Conservation (phyloP, 2,329 filamentous ascomycete genomes). For the Fusarium sp. region DNA sequence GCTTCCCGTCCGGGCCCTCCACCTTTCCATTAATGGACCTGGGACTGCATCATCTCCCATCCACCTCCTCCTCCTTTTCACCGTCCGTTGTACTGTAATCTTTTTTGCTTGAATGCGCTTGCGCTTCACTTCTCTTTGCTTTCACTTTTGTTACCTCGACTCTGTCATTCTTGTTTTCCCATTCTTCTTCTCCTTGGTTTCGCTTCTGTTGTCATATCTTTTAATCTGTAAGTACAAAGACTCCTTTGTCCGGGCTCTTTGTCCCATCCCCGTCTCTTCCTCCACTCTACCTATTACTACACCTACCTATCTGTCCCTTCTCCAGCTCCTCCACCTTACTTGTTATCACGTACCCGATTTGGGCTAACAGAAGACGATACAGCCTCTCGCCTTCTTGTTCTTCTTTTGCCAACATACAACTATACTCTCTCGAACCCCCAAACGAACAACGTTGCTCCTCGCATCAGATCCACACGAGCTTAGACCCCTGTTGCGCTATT, state of each 20-base stretch:
- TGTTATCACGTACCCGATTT: constrained; percentile 7
- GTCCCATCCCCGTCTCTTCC: constrained; percentile 17
- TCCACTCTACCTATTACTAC: constrained; percentile 33
- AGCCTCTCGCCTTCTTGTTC: constrained; percentile 39
- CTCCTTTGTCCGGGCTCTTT: constrained; percentile 29
- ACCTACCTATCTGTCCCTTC: constrained; percentile 35
- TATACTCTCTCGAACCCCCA: constrained; percentile 13
- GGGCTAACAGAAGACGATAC: constrained; percentile 36
- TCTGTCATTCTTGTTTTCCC: constrained; percentile 29
- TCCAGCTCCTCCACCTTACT: constrained; percentile 34
- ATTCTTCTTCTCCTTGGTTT: constrained; percentile 20
- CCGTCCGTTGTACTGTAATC: constrained; percentile 25
- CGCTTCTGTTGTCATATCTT: constrained; percentile 30
- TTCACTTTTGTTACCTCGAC: constrained; percentile 38
- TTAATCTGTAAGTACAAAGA: constrained; percentile 41
- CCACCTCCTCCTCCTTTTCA: constrained; percentile 39
- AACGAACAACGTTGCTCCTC: constrained; percentile 17
- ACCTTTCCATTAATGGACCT: constrained; percentile 22
- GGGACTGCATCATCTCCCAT: constrained; percentile 39
- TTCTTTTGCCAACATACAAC: constrained; percentile 20
- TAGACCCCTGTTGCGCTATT: constrained; percentile 29
- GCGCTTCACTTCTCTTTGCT: constrained; percentile 38
- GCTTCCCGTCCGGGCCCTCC: constrained; percentile 31
- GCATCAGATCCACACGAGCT: constrained; percentile 32
- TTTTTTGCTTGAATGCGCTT: constrained; percentile 42